Evolutionary conservation across 805 yeast genomes (phyloP).

Genomic region (Candida taoyuanica): DNA sequence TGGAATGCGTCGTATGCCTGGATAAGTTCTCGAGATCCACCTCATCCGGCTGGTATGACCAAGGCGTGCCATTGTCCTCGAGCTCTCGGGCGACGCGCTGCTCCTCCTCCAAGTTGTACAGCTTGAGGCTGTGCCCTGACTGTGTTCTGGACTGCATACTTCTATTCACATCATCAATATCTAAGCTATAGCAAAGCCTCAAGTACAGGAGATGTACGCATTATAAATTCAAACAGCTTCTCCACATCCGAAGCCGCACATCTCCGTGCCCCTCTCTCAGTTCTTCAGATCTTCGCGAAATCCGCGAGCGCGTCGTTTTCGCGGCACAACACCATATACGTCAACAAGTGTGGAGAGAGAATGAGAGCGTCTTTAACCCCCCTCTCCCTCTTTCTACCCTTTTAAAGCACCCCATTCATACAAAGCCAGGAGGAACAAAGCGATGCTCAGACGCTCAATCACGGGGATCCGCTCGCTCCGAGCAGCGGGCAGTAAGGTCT

Average conservation of each 20-base stretch:
- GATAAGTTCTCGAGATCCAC: conserved; percentile 17
- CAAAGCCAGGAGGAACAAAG: neutral
- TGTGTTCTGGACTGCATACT: neutral
- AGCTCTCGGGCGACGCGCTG: neutral
- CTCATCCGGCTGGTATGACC: conserved; percentile 19
- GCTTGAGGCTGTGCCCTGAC: neutral
- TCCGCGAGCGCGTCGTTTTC: neutral
- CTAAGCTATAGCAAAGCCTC: too few species aligned
- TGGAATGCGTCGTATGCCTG: conserved; percentile 2
- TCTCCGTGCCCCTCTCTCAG: too few species aligned
- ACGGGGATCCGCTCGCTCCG: conserved; percentile 7
- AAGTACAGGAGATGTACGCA: too few species aligned
- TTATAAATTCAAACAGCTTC: too few species aligned
- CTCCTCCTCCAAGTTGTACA: neutral
- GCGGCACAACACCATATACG: too few species aligned
- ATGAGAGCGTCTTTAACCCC: neutral
- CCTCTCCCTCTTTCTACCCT: too few species aligned
- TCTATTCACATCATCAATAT: neutral
- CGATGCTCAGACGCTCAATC: conserved; percentile 12
- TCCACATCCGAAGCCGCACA: neutral
- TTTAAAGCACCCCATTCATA: too few species aligned
- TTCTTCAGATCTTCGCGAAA: too few species aligned
- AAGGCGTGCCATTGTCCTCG: conserved; percentile 4
- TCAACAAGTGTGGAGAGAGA: neutral
- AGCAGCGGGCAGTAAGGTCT: conserved; percentile 1